These are phyloP conservation scores for Endoconidiophora laricicola DNA, from an alignment of 2,329 filamentous ascomycete species.

Conservation along the genomic window DNA sequence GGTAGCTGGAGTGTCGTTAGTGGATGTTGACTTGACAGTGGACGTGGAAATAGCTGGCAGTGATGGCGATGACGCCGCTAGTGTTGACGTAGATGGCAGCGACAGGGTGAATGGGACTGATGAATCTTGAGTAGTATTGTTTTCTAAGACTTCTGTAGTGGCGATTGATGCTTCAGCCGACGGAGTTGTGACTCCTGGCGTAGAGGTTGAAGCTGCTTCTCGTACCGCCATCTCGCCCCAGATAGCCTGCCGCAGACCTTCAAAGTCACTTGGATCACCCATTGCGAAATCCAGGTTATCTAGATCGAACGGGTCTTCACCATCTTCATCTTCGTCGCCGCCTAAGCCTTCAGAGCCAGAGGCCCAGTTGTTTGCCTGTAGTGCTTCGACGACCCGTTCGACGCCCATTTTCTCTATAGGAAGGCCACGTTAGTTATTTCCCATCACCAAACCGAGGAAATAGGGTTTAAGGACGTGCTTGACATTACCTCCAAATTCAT, in stretches of 20 bases:
- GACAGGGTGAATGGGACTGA: neutral
- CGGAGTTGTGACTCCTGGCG: neutral
- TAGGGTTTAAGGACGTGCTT: neutral
- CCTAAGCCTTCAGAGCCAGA: conserved; percentile 19
- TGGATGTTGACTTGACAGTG: conserved; percentile 14
- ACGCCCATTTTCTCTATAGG: conserved; percentile 40
- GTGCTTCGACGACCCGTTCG: conserved; percentile 39
- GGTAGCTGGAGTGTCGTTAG: neutral
- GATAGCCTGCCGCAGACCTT: conserved; percentile 34
- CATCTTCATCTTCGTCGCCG: conserved; percentile 18
- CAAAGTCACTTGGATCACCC: conserved; percentile 35
- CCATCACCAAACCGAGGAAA: neutral
- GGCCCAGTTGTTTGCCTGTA: conserved; percentile 50
- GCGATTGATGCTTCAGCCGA: neutral
- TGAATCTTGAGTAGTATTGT: neutral
- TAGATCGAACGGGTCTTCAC: conserved; percentile 20
- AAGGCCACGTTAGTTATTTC: no score
- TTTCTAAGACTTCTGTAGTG: conserved; percentile 1
- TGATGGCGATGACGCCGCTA: no score
- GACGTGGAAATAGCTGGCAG: no score
- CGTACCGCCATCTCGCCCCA: conserved; percentile 24
- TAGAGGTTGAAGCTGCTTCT: conserved; percentile 15
- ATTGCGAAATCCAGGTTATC: conserved; percentile 31
- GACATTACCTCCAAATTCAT: conserved; percentile 41
- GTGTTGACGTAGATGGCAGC: no score